These are phyloP conservation scores for Coleophoma crateriformis DNA, from an alignment of 2,329 filamentous ascomycete genomes.

Conservation along the genomic window DNA sequence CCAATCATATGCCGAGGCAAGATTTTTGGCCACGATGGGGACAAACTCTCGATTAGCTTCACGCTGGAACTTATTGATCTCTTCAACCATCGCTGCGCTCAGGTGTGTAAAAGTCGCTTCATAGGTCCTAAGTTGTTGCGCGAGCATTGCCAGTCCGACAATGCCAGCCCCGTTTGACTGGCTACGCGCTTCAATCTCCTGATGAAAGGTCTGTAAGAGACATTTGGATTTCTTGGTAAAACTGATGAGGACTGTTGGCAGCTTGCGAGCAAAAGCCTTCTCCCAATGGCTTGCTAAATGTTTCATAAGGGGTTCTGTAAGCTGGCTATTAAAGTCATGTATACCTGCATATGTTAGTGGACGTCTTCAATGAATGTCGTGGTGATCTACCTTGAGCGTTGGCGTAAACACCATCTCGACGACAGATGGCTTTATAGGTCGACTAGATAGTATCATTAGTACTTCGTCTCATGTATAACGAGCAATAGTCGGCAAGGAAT, in stretches of 20 bases:
- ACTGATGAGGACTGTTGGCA: slow-evolving; percentile 32
- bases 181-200: slow-evolving; percentile 32
- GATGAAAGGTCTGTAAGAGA: slow-evolving; percentile 35
- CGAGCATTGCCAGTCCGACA: slow-evolving; percentile 33
- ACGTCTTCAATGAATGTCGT: background rate
- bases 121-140: slow-evolving; percentile 35
- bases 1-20: slow-evolving; percentile 38
- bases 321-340: slow-evolving; percentile 34
- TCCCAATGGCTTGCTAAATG: slow-evolving; percentile 18
- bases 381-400: slow-evolving; percentile 23
- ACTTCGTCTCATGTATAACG: too few relatives aligned
- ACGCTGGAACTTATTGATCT: slow-evolving; percentile 40
- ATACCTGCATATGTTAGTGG: slow-evolving; percentile 13
- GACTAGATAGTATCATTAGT: background rate
- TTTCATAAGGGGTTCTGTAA: slow-evolving; percentile 20
- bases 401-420: slow-evolving; percentile 40
- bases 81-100: slow-evolving; percentile 22
- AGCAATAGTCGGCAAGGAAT: too few relatives aligned
- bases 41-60: slow-evolving; percentile 49
- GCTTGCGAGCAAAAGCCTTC: slow-evolving; percentile 30
- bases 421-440: slow-evolving; percentile 52
- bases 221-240: slow-evolving; percentile 28
- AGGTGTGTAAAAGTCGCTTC: slow-evolving; percentile 33
- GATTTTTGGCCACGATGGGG: slow-evolving; percentile 37
- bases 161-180: slow-evolving; percentile 30